Evolutionary conservation across 2,329 filamentous ascomycete genomes (phyloP), one percentile per base, ranked within the genome.

Genomic region (Sphaceloma murrayae): DNA sequence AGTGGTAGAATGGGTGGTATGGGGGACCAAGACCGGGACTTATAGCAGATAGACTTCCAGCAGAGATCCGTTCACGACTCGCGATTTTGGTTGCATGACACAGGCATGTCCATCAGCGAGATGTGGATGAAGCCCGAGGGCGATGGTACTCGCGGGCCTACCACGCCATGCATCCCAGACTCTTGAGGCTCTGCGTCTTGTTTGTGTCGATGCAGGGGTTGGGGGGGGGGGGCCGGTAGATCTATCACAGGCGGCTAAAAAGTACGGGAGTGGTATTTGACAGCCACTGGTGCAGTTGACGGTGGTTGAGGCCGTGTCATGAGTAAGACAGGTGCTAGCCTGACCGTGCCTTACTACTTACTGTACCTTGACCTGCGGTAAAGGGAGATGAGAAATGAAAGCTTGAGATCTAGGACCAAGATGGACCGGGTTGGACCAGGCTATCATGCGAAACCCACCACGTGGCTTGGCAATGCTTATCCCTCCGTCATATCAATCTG

Each of bases 381-480:
- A 6, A 27, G 24, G n/a, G n/a, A 27, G 24, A 27, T 27, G 24
- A 40, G 10, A 16, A 27, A 40, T 22, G 36, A 40, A 40, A 13
- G 24, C 16, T 40, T 40, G 36, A 16, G 27, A 26, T 26, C 26
- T 19, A n/a, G n/a, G n/a, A n/a, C n/a, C n/a, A n/a, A n/a, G n/a
- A n/a, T n/a, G n/a, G n/a, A n/a, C n/a, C n/a, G n/a, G n/a, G n/a
- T n/a, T n/a, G n/a, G 36, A 19, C 36, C 36, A 40, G 22, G 30
- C 36, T 40, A 16, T 40, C 36, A 40, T 40, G n/a, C 24, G 36
- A 40, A 40, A 40, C 36, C 24, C 36, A 24, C 36, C n/a, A 6
- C 19, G 8, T 29, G 36, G 26, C 36, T 40, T 40, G 26, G 36
- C 36, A 22, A 22, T 30, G 24, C 14, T 40, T 22, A 19, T 5